Conservation (phyloP, 2,329 filamentous ascomycete genomes). For the Diplodia seriata region DNA sequence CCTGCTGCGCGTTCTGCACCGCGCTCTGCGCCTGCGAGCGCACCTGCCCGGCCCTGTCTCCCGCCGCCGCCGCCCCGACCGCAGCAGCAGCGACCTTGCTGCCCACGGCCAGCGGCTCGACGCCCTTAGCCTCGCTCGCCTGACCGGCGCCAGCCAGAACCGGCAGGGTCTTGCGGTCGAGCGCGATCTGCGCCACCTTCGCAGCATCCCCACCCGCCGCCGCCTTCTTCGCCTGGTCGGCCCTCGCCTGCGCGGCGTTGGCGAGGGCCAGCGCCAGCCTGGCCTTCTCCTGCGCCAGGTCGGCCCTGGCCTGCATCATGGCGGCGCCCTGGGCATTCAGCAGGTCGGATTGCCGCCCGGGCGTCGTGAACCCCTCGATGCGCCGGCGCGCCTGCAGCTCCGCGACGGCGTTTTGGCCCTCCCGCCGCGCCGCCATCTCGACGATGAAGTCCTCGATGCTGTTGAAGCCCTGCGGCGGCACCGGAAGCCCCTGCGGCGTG, state of each 20-base stretch:
- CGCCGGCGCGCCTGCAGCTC: too few species aligned
- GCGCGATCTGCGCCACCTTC: not conserved
- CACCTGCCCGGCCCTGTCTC: not conserved
- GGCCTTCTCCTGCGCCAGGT: too few species aligned
- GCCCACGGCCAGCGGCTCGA: not conserved
- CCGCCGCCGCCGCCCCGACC: not conserved
- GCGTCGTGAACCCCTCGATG: too few species aligned
- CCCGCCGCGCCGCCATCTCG: too few species aligned
- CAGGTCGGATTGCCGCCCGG: too few species aligned
- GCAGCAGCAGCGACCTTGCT: not conserved
- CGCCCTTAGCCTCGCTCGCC: not conserved
- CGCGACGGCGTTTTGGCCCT: too few species aligned
- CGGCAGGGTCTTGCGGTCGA: not conserved
- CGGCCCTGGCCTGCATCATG: not conserved
- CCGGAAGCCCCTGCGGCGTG: too few species aligned
- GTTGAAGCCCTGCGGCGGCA: too few species aligned
- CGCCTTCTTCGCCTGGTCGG: not conserved
- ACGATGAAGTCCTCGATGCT: too few species aligned
- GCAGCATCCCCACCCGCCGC: not conserved
- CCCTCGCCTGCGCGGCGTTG: not conserved
- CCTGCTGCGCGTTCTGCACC: too few species aligned
- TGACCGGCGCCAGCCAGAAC: not conserved
- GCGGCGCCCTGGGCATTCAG: not conserved
- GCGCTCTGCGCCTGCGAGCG: not conserved
- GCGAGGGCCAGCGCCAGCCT: not conserved